Evolutionary conservation across 257 asterid genomes (phyloP), one percentile per base, ranked within the genome.

Genomic region (Fraxinus anomala): DNA sequence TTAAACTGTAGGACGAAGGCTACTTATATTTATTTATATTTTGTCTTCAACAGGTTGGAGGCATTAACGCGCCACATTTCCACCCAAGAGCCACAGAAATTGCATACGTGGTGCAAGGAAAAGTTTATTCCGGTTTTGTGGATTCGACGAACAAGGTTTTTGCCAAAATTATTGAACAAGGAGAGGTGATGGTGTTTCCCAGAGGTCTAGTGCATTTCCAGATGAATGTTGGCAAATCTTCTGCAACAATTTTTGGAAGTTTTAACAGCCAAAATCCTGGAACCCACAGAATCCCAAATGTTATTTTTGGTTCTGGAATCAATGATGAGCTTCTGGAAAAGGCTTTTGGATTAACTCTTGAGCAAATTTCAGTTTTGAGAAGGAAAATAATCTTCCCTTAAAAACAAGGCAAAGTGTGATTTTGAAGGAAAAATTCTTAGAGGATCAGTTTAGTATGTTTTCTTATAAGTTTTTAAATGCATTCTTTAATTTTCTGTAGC

Each of bases 191-290:
- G 92, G 88, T 88, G 24, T 88, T 86, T 66, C 94, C 94, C 4
- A 83, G 82, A 67, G 94, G 94, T 4, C 69, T 90, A 6, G 88
- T 90, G 76, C 94, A 90, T 86, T 90, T 90, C 78, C 91, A 86
- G 89, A 89, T 88, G 91, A 89, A 89, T 73, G 87, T 82, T 28
- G 94, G 92, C 10, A 54, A 83, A 70, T 68, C 86, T 33, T 66
- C 79, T 0, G 92, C 92, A 1, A 83, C 87, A 6, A 73, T 86
- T n/a, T 86, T 85, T 28, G 92, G 88, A 9, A 83, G 89, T 70
- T 88, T 88, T 7, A 85, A 88, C 76, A 89, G 94, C 82, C 92
- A 88, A 77, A 88, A 86, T 69, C 92, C 94, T 4, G 94, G 94
- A 13, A 80, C 39, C 19, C 89, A 76, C 77, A 89, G 83, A 63